Base-by-base conservation (phyloP, 2,329 filamentous ascomycete species). In the Penicillium concentricum region DNA sequence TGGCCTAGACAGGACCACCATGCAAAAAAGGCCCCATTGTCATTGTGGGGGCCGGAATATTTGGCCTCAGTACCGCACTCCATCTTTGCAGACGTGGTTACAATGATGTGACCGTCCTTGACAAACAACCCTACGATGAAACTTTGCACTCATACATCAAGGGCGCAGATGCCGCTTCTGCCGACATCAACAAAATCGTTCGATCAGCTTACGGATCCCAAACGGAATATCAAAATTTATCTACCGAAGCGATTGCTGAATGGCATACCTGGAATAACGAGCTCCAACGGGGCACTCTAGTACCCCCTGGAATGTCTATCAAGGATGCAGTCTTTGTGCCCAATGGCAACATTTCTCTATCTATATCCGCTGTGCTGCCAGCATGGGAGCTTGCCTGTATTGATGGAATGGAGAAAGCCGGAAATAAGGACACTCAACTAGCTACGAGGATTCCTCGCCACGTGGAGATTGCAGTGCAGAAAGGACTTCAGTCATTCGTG, bases 101-200 rank as follows among this genome's bases (percentile, higher is more conserved):
- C 63, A 70, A 20, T 6, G 72, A 79, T 57, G 71, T 83, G 26
- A 81, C 74, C 9, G 73, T 83, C 12, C 72, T 83, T 34, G 81
- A 84, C 62, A 74, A 74, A 59, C 78, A 82, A 61, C 68, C 75
- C 18, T 71, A 80, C 34, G 71, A 77, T 13, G 53, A 74, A 34
- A 69, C 69, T 0, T 64, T 64, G 0, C 82, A 82, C 50, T 32
- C 30, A 32, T 32, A 32, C 30, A 13, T 13, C 30, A 32, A 32
- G 30, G 79, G 79, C 22, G 74, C 74, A 47, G 78, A 80, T 62
- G 73, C 71, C 2, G 78, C 79, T 0, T 79, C 76, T 5, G 77
- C 78, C 67, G 78, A 79, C 54, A 67, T 76, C 20, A 80, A 79
- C 61, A 80, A 79, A 50, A 78, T 79, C 59, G 70, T 80, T 41